These are phyloP conservation scores for Pythium aphanidermatum DNA, from an alignment of 352 stramenopile genomes.

Conservation along the genomic window DNA sequence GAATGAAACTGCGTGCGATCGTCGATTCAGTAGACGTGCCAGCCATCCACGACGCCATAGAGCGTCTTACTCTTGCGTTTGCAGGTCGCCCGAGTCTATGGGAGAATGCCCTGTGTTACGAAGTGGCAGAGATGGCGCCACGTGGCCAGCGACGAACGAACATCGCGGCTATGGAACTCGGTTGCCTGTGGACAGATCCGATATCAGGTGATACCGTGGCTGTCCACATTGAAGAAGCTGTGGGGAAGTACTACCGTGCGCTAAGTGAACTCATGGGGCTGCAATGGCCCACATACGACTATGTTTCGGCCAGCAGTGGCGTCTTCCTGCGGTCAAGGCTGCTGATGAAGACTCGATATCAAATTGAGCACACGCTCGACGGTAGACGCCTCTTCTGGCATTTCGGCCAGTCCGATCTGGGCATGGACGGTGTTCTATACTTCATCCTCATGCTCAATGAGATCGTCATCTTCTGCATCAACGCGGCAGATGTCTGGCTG, in stretches of 20 bases:
- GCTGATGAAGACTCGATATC: constrained; percentile 12
- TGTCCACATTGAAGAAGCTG: constrained; percentile 6
- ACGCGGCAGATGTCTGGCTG: constrained; percentile 9
- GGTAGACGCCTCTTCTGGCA: not conserved
- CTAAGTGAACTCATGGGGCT: constrained; percentile 15
- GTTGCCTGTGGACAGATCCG: constrained; percentile 16
- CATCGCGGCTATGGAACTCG: constrained; percentile 8
- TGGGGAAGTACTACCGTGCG: constrained; percentile 16
- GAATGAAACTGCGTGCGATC: too few relatives aligned
- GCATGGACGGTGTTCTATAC: constrained; percentile 19
- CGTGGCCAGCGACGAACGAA: not conserved
- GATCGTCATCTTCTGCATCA: constrained; percentile 19
- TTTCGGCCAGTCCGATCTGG: constrained; percentile 9
- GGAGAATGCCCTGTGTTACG: constrained; percentile 19
- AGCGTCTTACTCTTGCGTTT: constrained; percentile 8
- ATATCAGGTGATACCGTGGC: constrained; percentile 1
- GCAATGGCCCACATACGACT: constrained; percentile 20
- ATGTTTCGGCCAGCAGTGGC: constrained; percentile 11
- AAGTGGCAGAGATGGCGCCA: constrained; percentile 2
- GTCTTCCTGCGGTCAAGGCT: constrained; percentile 12
- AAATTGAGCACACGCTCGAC: not conserved
- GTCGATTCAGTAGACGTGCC: constrained; percentile 7
- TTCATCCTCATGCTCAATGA: constrained; percentile 15
- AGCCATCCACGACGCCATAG: not conserved
- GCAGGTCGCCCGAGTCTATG: constrained; percentile 7